phyloP scores from a whole-genome alignment of 2,329 filamentous ascomycete species.

The Xylaria multiplex region DNA sequence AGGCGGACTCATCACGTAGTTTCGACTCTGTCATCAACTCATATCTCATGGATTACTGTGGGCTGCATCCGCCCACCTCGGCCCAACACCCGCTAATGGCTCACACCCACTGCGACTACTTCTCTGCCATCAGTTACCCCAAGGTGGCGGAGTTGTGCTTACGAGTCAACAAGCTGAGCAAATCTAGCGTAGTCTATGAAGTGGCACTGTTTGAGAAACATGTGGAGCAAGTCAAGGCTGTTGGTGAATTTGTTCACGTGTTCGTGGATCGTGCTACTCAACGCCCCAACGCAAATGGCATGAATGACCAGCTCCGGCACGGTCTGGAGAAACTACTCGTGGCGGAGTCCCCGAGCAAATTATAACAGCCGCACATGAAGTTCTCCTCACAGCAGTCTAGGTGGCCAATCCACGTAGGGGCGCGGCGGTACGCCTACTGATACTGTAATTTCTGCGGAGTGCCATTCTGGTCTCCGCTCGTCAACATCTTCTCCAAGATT shows the following conservation, averaged over 20 bases:
- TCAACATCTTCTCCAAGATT: conserved; percentile 63
- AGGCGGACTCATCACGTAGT: conserved; percentile 50
- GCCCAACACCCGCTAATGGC: conserved; percentile 84
- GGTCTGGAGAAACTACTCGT: conserved; percentile 68
- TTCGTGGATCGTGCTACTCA: conserved; percentile 82
- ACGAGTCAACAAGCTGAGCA: conserved; percentile 84
- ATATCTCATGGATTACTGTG: conserved; percentile 83
- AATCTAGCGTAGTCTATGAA: conserved; percentile 89
- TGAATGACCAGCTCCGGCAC: conserved; percentile 66
- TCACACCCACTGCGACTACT: conserved; percentile 86
- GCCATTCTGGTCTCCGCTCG: conserved; percentile 58
- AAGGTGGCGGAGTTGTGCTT: conserved; percentile 83
- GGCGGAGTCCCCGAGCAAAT: conserved; percentile 44
- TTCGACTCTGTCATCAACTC: conserved; percentile 92
- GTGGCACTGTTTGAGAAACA: conserved; percentile 85
- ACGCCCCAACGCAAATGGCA: conserved; percentile 72
- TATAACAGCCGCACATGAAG: conserved; percentile 27
- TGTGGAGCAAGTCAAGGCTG: conserved; percentile 78
- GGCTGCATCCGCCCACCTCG: conserved; percentile 75
- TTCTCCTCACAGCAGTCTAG: not conserved
- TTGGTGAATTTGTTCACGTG: conserved; percentile 87
- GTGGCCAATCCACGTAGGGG: not conserved
- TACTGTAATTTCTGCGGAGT: conserved; percentile 53
- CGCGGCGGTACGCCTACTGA: conserved; percentile 46
- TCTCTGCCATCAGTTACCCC: conserved; percentile 83